Evolutionary conservation across 2,329 filamentous ascomycete genomes (phyloP), one percentile per base, ranked within the genome.

Genomic region (Plectosphaerella plurivora): DNA sequence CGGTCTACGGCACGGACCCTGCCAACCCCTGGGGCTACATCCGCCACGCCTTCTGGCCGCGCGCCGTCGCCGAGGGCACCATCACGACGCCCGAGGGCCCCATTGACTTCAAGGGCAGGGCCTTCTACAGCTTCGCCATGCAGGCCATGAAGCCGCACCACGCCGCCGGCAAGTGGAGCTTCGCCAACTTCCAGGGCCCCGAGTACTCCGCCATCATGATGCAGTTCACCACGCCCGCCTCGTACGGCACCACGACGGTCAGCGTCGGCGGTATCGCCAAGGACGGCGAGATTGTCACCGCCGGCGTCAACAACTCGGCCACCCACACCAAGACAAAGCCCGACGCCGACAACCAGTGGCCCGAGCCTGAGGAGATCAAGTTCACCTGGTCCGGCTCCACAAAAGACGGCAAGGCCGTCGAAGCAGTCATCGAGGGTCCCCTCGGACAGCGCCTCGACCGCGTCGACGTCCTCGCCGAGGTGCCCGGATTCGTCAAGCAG

Each of bases 141-240:
- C 94, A 97, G 74, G 94, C 92, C 68, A 97, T 97, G 93, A 99
- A 99, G 81, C 94, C 94, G 41, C 94, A 99, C 70, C 95, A 99
- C 68, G 89, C 91, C 54, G 92, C 93, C 56, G 85, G 89, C 28
- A 84, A 82, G 57, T 99, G 94, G 94, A 96, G 94, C 73, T 99
- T 97, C 75, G 79, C 83, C 70, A 84, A 92, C 73, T 96, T 96
- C 76, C 92, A 97, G 68, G 87, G 89, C 14, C 87, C 91, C 20
- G 90, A 78, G 18, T 88, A 91, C 74, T 94, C 92, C 25, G 93
- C 92, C 25, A 74, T 96, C 59, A 77, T 97, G 76, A 99, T 99
- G 94, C 89, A 97, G 70, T 99, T 86, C 70, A 96, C 85, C 37
- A 99, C 94, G 1, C 95, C 94, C 25, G 84, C 89, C 4, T 97